phyloP scores from a whole-genome alignment of 495 filamentous ascomycete species.

The Parathielavia appendiculata region DNA sequence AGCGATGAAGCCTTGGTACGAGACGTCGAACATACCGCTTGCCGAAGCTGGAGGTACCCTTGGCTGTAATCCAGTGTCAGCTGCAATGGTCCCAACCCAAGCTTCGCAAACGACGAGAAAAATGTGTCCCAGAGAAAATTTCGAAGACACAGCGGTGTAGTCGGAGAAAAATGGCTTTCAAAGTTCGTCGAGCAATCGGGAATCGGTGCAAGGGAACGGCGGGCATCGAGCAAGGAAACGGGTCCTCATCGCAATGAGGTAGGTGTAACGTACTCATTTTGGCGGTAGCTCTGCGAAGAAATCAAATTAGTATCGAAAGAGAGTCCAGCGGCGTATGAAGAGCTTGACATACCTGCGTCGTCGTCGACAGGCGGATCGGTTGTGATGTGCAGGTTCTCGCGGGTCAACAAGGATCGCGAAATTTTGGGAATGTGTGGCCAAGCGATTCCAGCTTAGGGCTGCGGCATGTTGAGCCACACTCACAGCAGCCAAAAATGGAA shows the following conservation, averaged over 20 bases:
- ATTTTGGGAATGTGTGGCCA: conserved; percentile 38
- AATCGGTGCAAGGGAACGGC: conserved; percentile 1
- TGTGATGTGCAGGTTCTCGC: conserved; percentile 31
- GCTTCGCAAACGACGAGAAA: neutral
- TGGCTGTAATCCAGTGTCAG: conserved; percentile 49
- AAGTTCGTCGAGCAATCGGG: conserved; percentile 2
- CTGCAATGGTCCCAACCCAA: conserved; percentile 5
- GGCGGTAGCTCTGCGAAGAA: conserved; percentile 30
- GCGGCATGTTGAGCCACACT: conserved; percentile 22
- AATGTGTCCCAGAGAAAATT: conserved; percentile 1
- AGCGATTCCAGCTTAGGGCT: conserved; percentile 32
- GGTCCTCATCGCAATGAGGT: conserved; percentile 2
- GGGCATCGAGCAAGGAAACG: neutral
- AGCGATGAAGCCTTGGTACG: neutral
- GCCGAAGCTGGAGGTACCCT: conserved; percentile 96
- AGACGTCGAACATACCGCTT: conserved; percentile 54
- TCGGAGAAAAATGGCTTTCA: neutral
- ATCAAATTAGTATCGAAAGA: conserved; percentile 20
- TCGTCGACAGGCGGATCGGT: conserved; percentile 30
- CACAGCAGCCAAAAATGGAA: conserved; percentile 1
- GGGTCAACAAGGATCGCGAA: conserved; percentile 28
- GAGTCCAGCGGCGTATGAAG: neutral
- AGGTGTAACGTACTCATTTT: conserved; percentile 40
- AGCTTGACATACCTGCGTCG: conserved; percentile 31
- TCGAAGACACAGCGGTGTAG: neutral